Conservation (phyloP, 768 basidiomycete species). For the Leccinum rimulosum region DNA sequence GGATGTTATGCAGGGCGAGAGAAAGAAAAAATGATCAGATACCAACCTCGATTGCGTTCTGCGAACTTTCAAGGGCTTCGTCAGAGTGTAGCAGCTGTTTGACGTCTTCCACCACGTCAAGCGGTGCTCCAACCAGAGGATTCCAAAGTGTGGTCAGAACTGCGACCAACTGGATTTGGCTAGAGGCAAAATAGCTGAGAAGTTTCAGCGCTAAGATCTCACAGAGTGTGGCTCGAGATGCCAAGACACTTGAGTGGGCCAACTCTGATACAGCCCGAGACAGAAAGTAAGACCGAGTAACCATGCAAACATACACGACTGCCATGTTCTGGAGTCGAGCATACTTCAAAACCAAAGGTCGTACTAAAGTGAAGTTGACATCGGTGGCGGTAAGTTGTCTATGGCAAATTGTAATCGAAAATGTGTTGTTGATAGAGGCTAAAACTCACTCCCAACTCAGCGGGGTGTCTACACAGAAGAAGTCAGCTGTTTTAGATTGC, state of each 20-base stretch:
- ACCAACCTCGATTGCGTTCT: conserved; percentile 85
- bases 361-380: conserved; percentile 76
- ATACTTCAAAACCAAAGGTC: conserved; percentile 77
- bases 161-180: conserved; percentile 71
- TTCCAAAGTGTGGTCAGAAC: conserved; percentile 84
- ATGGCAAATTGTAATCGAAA: conserved; percentile 7
- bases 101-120: conserved; percentile 65
- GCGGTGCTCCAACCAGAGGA: conserved; percentile 74
- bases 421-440: not conserved
- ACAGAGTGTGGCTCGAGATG: conserved; percentile 72
- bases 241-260: conserved; percentile 73
- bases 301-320: conserved; percentile 72
- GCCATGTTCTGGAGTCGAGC: conserved; percentile 74
- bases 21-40: not conserved
- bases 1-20: not conserved
- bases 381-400: conserved; percentile 85
- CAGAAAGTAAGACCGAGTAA: conserved; percentile 77
- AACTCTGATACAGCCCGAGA: conserved; percentile 66
- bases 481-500: not conserved
- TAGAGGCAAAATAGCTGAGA: conserved; percentile 66
- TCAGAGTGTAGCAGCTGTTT: conserved; percentile 55
- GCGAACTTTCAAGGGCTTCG: conserved; percentile 56
- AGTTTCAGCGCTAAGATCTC: conserved; percentile 90
- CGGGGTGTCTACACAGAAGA: conserved; percentile 51
- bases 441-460: conserved; percentile 75